Conservation (phyloP, 306 rosid species). For the Coriaria nepalensis region DNA sequence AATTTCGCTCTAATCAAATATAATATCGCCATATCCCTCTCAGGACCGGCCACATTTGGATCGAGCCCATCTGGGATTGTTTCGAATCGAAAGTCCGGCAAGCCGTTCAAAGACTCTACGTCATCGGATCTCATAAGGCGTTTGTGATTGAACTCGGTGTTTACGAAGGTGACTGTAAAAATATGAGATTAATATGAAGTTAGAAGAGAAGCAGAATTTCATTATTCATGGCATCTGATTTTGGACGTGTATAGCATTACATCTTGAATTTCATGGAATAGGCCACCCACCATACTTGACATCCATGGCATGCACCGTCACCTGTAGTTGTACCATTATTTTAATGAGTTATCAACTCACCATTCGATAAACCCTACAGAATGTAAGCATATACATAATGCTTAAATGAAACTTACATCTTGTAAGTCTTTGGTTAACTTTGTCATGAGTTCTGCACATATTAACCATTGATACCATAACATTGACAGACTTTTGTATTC, state of each 20-base stretch:
- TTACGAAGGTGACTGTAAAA: conserved; percentile 16
- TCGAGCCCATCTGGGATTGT: conserved; percentile 16
- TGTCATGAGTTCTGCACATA: conserved; percentile 23
- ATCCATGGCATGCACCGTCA: conserved; percentile 30
- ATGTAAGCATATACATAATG: conserved; percentile 1
- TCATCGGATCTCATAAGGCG: conserved; percentile 21
- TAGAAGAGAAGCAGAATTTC: no score
- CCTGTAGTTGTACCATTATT: conserved; percentile 19
- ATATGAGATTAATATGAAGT: no score
- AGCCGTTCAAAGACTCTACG: no score
- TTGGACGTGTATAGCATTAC: no score
- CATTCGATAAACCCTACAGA: background rate
- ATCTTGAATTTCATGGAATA: no score
- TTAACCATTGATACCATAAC: conserved; percentile 31
- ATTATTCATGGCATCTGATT: no score
- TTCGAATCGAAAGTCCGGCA: conserved; percentile 10
- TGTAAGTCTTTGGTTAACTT: conserved; percentile 14
- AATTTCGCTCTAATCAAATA: conserved; percentile 6
- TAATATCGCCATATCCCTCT: background rate
- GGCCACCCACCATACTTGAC: conserved; percentile 24
- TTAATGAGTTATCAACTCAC: background rate
- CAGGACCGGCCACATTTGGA: conserved; percentile 12
- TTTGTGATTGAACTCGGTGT: conserved; percentile 27
- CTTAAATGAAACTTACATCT: background rate
- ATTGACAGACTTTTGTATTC: conserved; percentile 21